Evolutionary conservation across 2,329 filamentous ascomycete genomes (phyloP).

Genomic region (Aspergillus viridinutans): DNA sequence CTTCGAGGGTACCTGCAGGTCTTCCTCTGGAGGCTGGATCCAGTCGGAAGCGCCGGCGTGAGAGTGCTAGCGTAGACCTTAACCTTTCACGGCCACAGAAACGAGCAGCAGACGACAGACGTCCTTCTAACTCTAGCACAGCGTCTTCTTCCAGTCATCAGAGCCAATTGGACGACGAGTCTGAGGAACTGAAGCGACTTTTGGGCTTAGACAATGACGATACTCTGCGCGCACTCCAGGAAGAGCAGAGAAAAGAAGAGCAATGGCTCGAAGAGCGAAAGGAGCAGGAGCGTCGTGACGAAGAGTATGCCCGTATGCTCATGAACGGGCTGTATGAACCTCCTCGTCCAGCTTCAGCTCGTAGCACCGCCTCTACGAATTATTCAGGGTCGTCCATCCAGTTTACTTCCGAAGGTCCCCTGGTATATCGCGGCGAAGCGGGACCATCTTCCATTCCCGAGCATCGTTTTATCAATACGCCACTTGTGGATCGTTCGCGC

Average conservation of each 20-base stretch:
- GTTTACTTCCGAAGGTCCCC: background rate
- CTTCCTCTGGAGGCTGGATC: slow-evolving; percentile 1
- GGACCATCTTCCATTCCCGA: background rate
- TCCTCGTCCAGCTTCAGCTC: slow-evolving; percentile 7
- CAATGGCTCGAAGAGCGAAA: slow-evolving; percentile 25
- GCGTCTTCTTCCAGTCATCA: background rate
- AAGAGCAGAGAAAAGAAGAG: slow-evolving; percentile 31
- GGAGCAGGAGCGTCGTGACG: slow-evolving; percentile 35
- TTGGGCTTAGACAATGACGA: slow-evolving; percentile 24
- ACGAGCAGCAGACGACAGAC: slow-evolving; percentile 3
- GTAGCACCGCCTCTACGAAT: slow-evolving; percentile 3
- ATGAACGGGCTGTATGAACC: slow-evolving; percentile 26
- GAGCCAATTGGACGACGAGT: slow-evolving; percentile 1
- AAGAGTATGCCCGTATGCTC: slow-evolving; percentile 35
- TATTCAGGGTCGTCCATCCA: slow-evolving; percentile 4
- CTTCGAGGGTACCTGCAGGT: background rate
- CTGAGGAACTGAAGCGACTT: slow-evolving; percentile 18
- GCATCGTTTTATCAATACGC: background rate
- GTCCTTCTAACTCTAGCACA: background rate
- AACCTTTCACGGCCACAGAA: slow-evolving; percentile 8
- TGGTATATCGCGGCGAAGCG: background rate
- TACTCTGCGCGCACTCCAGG: slow-evolving; percentile 21
- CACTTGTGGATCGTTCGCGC: background rate
- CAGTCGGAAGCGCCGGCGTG: slow-evolving; percentile 14
- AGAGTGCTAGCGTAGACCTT: slow-evolving; percentile 2